Conservation (phyloP, 495 filamentous ascomycete species). For the Pseudevernia furfuracea region DNA sequence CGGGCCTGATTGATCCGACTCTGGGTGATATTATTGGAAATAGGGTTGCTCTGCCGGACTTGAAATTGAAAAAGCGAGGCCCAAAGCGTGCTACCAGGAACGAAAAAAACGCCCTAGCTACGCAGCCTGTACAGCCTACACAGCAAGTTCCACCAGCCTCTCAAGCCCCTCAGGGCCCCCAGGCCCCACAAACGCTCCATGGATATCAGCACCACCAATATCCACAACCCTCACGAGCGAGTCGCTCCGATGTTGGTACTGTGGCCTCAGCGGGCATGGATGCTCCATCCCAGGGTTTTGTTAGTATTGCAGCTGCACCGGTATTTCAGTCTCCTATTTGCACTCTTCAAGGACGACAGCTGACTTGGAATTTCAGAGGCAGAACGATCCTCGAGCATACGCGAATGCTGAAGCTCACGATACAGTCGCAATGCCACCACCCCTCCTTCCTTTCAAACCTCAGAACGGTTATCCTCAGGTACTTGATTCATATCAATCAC, state of each 20-base stretch:
- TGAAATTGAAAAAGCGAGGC: not conserved
- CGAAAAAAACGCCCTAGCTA: not conserved
- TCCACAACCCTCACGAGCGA: not conserved
- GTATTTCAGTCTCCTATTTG: not conserved
- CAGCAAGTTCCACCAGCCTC: not conserved
- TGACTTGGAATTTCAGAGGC: not conserved
- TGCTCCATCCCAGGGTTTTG: no score
- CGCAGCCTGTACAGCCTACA: not conserved
- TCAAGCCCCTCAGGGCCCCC: not conserved
- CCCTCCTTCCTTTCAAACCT: not conserved
- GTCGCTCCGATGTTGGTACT: not conserved
- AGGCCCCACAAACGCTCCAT: not conserved
- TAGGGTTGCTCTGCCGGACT: not conserved
- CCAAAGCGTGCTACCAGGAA: not conserved
- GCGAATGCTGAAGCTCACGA: not conserved
- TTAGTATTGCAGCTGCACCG: not conserved
- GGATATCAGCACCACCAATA: no score
- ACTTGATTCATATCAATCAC: not conserved
- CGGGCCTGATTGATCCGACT: not conserved
- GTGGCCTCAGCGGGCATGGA: not conserved
- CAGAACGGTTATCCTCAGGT: not conserved
- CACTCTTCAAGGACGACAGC: not conserved
- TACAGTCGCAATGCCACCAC: not conserved
- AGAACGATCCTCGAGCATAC: not conserved
- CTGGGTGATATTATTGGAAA: not conserved